Base-by-base conservation (phyloP, 805 yeast genomes). In the Sugiyamaella americana region DNA sequence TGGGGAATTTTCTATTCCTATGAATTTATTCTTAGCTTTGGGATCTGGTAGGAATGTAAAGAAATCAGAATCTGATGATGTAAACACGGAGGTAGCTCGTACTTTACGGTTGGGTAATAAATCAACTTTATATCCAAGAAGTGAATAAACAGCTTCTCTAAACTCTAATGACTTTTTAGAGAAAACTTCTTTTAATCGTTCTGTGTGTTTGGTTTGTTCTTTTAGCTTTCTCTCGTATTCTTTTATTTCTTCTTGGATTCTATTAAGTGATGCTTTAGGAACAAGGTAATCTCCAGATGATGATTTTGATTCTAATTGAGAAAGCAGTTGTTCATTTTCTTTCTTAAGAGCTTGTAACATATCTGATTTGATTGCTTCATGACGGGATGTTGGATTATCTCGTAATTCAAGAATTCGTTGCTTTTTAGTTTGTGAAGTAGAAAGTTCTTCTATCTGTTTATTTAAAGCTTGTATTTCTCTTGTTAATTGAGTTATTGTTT, bases 101-200 rank as follows among this genome's bases (percentile, higher is more conserved):
- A 82, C 69, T 68, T 77, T 67, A 60, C 75, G 63, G 67, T 79
- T 68, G 53, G 72, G 69, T 59, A 79, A 63, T 52, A 86, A 81
- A 58, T 85, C 94, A 20, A 87, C 66, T 40, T 76, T 74, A 62
- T 78, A 87, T 0, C 96, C 96, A 43, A 88, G 71, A 23, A 83
- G 71, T 3, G 80, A 70, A 46, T 80, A 76, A 0, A 87, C 79
- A 1, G 82, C 76, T 26, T 80, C 78, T 32, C 87, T 68, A 43
- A 85, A 81, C 57, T 85, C 89, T 26, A 72, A 64, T n/a, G 91
- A 79, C 59, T 84, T 84, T 43, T 74, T 73, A 16, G 78, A 65
- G 59, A 78, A 87, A 4, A 76, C 73, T 51, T 80, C 78, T 52
- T 69, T 75, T 17, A 74, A 59, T 22, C 62, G 46, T 26, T 54